Base-by-base conservation (phyloP, 306 rosid genomes). In the Trifolium dubium region DNA sequence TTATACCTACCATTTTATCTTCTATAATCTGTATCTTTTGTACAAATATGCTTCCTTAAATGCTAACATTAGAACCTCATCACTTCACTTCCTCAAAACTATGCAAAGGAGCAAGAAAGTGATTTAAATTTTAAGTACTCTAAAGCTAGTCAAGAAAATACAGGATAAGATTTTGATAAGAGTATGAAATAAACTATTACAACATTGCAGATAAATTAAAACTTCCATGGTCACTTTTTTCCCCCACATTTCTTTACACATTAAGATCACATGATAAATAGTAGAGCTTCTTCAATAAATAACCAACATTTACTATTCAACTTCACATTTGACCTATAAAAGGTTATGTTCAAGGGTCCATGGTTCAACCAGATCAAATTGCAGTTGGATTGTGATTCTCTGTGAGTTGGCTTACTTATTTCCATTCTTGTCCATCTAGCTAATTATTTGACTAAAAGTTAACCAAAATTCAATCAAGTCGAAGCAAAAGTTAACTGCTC, bases 401-500 rank as follows among this genome's bases (percentile, higher is more conserved):
- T 23, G 39, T 15, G 17, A 8, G 47, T 31, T 8, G 44, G 56
- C 15, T 44, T 30, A 71, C 17, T n/a, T 19, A 32, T 12, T 59
- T 59, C 17, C 64, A 30, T 30, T 67, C 39, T 12, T 35, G 32
- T 67, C 51, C 69, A 44, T 34, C 32, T 56, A 67, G 44, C 8
- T 10, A 68, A 76, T 5, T 14, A 29, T 46, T 67, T 18, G 2
- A 53, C 44, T 7, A 67, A 71, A 55, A 71, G 13, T 14, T 37
- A 58, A 58, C 32, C 11, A 67, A 71, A 55, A 40, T 28, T 28
- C 67, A 58, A 58, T 58, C 49, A 34, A 31, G 62, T 19, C 55
- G 64, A 64, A 39, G 6, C 23, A 23, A 23, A 23, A 23, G 23
- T 23, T 23, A 23, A 23, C 18, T 28, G 29, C 58, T 76, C 34